These are phyloP conservation scores for Silene conica DNA, from an alignment of 148 eudicot species.

Conservation along the genomic window DNA sequence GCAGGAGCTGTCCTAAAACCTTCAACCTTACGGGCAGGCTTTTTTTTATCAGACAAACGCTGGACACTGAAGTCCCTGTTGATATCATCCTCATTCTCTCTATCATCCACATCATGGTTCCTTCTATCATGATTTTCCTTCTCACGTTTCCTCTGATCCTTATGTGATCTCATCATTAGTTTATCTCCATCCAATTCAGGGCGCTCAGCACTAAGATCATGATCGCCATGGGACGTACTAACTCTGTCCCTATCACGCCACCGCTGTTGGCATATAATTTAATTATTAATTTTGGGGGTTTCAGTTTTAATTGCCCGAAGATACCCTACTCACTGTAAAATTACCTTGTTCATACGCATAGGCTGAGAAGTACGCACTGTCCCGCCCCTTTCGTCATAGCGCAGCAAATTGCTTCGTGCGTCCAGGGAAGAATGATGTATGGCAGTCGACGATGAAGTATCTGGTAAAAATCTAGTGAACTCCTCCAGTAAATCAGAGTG, in stretches of 20 bases:
- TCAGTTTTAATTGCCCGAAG: neutral
- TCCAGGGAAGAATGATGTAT: constrained; percentile 41
- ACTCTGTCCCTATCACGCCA: constrained; percentile 56
- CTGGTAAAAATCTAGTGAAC: constrained; percentile 94
- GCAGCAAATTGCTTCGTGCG: constrained; percentile 43
- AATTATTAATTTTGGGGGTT: neutral
- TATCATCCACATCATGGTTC: constrained; percentile 56
- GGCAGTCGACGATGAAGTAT: constrained; percentile 61
- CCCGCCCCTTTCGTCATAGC: constrained; percentile 63
- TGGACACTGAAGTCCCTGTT: constrained; percentile 49
- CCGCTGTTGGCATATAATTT: constrained; percentile 41
- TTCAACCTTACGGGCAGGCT: constrained; percentile 60
- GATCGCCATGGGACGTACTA: constrained; percentile 51
- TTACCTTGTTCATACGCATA: constrained; percentile 67
- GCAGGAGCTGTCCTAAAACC: constrained; percentile 41
- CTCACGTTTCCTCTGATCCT: constrained; percentile 82
- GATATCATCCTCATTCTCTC: constrained; percentile 60
- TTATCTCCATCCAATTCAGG: constrained; percentile 72
- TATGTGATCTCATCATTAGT: constrained; percentile 53
- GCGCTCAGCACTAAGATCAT: constrained; percentile 58
- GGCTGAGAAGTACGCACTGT: constrained; percentile 49
- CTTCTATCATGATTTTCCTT: constrained; percentile 74
- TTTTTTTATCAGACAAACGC: constrained; percentile 60
- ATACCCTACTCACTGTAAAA: neutral
- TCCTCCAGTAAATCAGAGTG: constrained; percentile 87